These are phyloP conservation scores for Aquilaria sinensis DNA, from an alignment of 345 rosid species.

Conservation along the genomic window DNA sequence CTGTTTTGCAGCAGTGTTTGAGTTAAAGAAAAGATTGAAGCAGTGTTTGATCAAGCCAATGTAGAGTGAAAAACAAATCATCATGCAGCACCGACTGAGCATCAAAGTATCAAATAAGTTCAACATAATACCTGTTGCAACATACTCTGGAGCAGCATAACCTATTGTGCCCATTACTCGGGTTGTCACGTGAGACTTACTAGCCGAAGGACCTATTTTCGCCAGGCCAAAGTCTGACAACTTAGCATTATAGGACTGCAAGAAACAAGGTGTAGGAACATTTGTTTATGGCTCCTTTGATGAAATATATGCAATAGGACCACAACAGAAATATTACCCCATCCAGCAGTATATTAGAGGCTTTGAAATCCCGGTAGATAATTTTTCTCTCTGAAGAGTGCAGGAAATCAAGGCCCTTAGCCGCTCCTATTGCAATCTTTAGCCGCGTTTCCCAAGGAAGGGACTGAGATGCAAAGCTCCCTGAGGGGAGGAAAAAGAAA, in stretches of 20 bases:
- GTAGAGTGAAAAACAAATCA: no score
- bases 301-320: neutral
- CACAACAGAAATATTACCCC: slow-evolving; percentile 34
- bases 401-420: slow-evolving; percentile 57
- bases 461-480: slow-evolving; percentile 67
- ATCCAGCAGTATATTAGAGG: slow-evolving; percentile 77
- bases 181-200: slow-evolving; percentile 86
- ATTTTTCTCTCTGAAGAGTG: slow-evolving; percentile 76
- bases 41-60: neutral
- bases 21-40: neutral
- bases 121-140: slow-evolving; percentile 55
- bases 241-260: slow-evolving; percentile 74
- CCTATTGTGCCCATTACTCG: slow-evolving; percentile 82
- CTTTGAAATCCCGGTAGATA: slow-evolving; percentile 78
- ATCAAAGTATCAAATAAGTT: neutral
- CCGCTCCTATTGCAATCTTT: slow-evolving; percentile 71
- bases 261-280: neutral
- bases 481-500: slow-evolving; percentile 21
- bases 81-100: neutral
- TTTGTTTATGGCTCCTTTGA: no score
- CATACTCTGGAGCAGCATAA: slow-evolving; percentile 91
- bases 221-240: slow-evolving; percentile 89
- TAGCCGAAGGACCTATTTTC: slow-evolving; percentile 80
- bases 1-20: slow-evolving; percentile 29
- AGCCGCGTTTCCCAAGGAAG: slow-evolving; percentile 65